These are phyloP conservation scores for Brassica incana DNA, from an alignment of 345 rosid genomes.

Conservation along the genomic window DNA sequence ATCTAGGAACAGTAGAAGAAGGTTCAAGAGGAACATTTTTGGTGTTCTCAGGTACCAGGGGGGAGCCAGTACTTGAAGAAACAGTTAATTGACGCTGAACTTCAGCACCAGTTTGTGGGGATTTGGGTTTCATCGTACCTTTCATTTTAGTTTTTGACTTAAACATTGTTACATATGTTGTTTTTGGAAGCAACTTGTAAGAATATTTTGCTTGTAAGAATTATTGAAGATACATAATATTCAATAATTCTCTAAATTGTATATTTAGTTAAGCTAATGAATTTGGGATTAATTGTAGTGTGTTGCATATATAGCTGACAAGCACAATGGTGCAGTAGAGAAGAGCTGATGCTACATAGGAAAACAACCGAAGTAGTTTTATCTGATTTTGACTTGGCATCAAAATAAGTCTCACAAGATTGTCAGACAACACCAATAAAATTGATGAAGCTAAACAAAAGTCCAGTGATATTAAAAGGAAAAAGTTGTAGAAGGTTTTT, in stretches of 20 bases:
- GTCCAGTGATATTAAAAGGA: constrained; percentile 57
- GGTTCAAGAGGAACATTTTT: too few species aligned
- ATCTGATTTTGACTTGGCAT: constrained; percentile 23
- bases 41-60: too few species aligned
- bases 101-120: too few species aligned
- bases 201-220: too few species aligned
- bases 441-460: constrained; percentile 54
- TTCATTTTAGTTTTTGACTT: too few species aligned
- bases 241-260: background rate
- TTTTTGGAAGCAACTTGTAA: too few species aligned
- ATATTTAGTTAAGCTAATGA: background rate
- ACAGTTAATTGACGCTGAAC: too few species aligned
- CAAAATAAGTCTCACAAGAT: constrained; percentile 15
- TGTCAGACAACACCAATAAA: constrained; percentile 52
- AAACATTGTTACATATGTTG: too few species aligned
- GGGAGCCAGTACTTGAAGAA: too few species aligned
- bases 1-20: too few species aligned
- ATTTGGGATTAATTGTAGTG: background rate
- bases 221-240: too few species aligned
- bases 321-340: constrained; percentile 41
- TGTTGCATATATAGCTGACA: constrained; percentile 50
- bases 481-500: constrained; percentile 49
- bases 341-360: constrained; percentile 69
- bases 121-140: too few species aligned
- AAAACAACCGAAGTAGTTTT: background rate